These are phyloP conservation scores for Cyberlindnera mississippiensis DNA, from an alignment of 805 yeast genomes.

Conservation along the genomic window DNA sequence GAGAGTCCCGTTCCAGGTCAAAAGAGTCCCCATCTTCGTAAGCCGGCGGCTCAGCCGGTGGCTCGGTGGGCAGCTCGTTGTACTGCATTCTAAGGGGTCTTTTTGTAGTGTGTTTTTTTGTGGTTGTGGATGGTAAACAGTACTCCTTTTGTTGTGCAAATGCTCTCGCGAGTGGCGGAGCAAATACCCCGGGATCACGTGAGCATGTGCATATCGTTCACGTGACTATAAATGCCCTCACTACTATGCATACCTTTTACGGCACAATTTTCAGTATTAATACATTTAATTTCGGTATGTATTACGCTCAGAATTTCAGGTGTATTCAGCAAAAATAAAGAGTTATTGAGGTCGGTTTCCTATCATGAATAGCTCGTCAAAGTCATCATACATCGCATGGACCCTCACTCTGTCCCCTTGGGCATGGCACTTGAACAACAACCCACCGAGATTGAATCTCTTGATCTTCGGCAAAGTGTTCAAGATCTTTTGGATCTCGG, in stretches of 20 bases:
- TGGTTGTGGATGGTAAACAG: too few relatives aligned
- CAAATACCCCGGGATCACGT: too few relatives aligned
- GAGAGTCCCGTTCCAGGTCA: constrained; percentile 4
- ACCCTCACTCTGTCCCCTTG: constrained; percentile 11
- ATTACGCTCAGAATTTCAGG: too few relatives aligned
- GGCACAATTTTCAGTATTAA: too few relatives aligned
- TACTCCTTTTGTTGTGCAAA: too few relatives aligned
- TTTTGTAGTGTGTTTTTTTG: not conserved
- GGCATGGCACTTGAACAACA: constrained; percentile 18
- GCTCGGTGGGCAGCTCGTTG: constrained; percentile 25
- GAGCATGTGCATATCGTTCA: too few relatives aligned
- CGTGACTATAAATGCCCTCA: too few relatives aligned
- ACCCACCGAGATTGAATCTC: constrained; percentile 28
- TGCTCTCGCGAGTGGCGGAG: too few relatives aligned
- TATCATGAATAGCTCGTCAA: constrained; percentile 19
- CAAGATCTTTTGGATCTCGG: constrained; percentile 18
- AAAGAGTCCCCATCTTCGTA: constrained; percentile 16
- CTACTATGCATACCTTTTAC: too few relatives aligned
- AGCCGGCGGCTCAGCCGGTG: constrained; percentile 32
- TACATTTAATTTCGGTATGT: too few relatives aligned
- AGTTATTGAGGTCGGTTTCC: too few relatives aligned
- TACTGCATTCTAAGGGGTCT: constrained; percentile 1
- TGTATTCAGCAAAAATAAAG: too few relatives aligned
- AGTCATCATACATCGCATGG: constrained; percentile 25
- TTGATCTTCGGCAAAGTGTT: constrained; percentile 15